Conservation (phyloP, 2,329 filamentous ascomycete genomes). For the Cercospora nicotianae region DNA sequence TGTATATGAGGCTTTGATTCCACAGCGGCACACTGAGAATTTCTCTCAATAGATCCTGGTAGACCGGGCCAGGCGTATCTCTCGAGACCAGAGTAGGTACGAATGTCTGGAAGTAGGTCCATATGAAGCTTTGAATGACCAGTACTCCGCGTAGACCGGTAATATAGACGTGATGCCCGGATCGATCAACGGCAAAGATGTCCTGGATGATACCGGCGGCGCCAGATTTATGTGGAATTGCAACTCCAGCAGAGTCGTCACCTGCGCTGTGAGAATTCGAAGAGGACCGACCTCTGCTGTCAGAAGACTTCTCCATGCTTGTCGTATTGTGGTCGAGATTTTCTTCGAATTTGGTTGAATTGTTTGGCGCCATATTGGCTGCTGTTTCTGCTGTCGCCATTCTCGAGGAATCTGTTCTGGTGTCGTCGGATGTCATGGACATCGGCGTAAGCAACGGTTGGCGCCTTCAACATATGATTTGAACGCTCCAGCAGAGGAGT, state of each 20-base stretch:
- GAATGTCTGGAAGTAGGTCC: constrained; percentile 49
- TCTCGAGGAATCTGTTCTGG: neutral
- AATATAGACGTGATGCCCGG: constrained; percentile 38
- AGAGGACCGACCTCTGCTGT: neutral
- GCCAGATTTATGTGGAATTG: neutral
- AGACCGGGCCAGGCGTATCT: constrained; percentile 41
- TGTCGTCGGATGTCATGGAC: neutral
- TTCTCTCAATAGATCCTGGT: constrained; percentile 47
- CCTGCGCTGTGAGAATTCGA: neutral
- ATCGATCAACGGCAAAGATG: neutral
- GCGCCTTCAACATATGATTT: neutral
- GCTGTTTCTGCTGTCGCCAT: neutral
- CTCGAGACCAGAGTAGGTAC: constrained; percentile 45
- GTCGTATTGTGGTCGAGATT: neutral
- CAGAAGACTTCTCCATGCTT: neutral
- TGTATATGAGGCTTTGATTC: constrained; percentile 49
- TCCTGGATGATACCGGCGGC: neutral
- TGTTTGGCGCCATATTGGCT: neutral
- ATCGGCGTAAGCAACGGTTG: neutral
- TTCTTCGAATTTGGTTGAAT: neutral
- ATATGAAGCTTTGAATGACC: constrained; percentile 47
- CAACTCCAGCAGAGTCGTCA: neutral
- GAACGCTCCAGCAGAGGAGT: neutral
- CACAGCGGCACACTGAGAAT: constrained; percentile 49
- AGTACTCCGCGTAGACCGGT: constrained; percentile 49